These are phyloP conservation scores for Tetrahymena elliotti DNA, from an alignment of 73 alveolate species.

Conservation along the genomic window DNA sequence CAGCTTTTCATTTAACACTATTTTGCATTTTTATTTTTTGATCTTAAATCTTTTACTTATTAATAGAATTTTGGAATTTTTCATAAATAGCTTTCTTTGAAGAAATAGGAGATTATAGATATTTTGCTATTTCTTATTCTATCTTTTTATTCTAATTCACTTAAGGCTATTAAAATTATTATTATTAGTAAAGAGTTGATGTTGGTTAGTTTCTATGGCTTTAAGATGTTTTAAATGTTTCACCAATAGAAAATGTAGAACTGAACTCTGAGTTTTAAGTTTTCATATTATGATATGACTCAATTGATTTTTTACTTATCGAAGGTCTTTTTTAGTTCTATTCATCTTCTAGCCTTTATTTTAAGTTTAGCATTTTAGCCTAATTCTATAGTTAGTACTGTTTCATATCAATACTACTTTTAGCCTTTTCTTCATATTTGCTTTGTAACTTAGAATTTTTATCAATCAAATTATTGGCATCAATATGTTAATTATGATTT, in stretches of 20 bases:
- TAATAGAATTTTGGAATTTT: neutral
- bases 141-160: neutral
- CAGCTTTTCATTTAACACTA: neutral
- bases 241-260: neutral
- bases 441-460: neutral
- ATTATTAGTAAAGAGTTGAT: neutral
- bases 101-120: neutral
- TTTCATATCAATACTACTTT: neutral
- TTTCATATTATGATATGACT: neutral
- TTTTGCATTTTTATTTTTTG: too few relatives aligned
- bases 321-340: neutral
- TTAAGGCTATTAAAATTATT: neutral
- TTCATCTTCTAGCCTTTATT: neutral
- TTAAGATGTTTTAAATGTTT: neutral
- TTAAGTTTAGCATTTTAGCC: too few relatives aligned
- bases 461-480: too few relatives aligned
- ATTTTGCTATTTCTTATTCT: neutral
- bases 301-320: neutral
- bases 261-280: neutral
- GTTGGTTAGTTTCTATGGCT: neutral
- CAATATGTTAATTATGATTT: too few relatives aligned
- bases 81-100: neutral
- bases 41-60: neutral
- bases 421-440: neutral
- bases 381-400: too few relatives aligned